These are phyloP conservation scores for Sphenostylis stenocarpa DNA, from an alignment of 306 rosid genomes.

Conservation along the genomic window DNA sequence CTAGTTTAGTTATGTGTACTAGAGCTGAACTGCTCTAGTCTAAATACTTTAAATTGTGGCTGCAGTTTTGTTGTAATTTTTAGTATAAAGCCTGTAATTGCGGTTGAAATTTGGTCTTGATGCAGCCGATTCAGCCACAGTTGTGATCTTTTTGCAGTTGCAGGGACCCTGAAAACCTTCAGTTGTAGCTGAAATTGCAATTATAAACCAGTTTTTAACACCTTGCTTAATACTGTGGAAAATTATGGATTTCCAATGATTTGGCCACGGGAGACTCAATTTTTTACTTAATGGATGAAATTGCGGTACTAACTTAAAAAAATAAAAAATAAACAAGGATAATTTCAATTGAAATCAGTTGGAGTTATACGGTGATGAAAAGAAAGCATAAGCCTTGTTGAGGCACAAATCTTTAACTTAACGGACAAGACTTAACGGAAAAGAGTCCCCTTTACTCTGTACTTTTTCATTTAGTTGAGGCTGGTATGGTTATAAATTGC, in stretches of 20 bases:
- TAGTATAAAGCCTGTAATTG: not conserved
- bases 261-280: not conserved
- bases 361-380: not conserved
- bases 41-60: not conserved
- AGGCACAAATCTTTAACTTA: not conserved
- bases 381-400: constrained; percentile 6
- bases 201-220: not conserved
- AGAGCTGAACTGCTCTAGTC: not conserved
- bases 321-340: too few relatives aligned
- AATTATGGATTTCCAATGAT: not conserved
- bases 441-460: not conserved
- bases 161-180: not conserved
- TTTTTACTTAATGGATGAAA: not conserved
- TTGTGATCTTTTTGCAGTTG: not conserved
- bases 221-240: not conserved
- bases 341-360: not conserved
- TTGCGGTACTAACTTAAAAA: not conserved
- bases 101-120: not conserved
- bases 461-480: not conserved
- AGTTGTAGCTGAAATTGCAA: not conserved
- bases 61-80: not conserved
- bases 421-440: constrained; percentile 4
- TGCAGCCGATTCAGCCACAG: not conserved
- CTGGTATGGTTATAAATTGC: constrained; percentile 3
- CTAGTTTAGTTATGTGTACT: not conserved